Evolutionary conservation across 768 basidiomycete species (phyloP), one percentile per base, ranked within the genome.

Genomic region (Auriculariales sp.): DNA sequence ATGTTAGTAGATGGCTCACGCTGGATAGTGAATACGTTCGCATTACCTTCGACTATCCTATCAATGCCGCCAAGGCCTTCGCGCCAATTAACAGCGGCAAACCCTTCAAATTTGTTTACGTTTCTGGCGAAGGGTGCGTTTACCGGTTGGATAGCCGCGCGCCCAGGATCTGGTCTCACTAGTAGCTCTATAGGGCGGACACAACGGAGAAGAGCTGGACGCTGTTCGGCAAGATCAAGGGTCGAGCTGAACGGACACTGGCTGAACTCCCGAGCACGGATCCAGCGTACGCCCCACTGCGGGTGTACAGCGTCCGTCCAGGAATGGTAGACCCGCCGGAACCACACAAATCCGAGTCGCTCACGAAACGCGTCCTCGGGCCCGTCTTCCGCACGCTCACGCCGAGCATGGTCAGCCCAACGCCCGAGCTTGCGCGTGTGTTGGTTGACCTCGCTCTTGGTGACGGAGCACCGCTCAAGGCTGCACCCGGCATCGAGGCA

Each of bases 81-180:
- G 47, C 47, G 12, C 14, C 14, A n/a, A 22, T 25, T 44, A 7
- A 24, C 39, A 12, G 52, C 12, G 49, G 54, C 4, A 46, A 46
- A 15, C 15, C 31, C 14, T 53, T 50, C 4, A 61, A 57, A 49
- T 62, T 64, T 54, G 62, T 63, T 32, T 64, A 62, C 46, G 60
- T 61, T 5, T 61, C 59, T 17, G 60, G 61, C 25, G 61, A 61
- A 15, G 60, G 62, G 32, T 51, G 28, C 19, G 52, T 44, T 28
- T 15, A 15, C n/a, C n/a, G n/a, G 32, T 28, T 31, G 32, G 15
- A 9, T 14, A 7, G 14, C 35, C 7, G 15, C 5, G 7, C 6
- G 6, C 35, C 5, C 35, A 17, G 6, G n/a, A 9, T 46, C 33
- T 17, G 11, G 12, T 27, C 3, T 34, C 24, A 35, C 27, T 5